A percentile compares a stretch with the other conserved stretches of the same genome.
phyloP scores from a whole-genome alignment of 257 asterid genomes.

The Linderniella brevidens region DNA sequence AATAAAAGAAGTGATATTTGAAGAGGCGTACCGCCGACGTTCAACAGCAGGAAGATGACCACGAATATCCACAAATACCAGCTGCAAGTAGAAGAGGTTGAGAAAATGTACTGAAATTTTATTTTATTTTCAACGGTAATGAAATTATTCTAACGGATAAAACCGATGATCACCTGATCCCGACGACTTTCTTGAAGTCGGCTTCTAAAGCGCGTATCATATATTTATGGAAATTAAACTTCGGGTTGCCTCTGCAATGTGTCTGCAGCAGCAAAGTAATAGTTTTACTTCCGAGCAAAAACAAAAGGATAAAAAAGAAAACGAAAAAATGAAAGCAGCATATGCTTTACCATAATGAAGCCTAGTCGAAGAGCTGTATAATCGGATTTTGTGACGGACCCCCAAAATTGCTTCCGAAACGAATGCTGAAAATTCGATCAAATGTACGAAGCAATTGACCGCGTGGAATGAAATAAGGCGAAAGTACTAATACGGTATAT shows the following conservation, averaged over 20 bases:
- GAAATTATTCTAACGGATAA: background rate
- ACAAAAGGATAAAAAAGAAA: background rate
- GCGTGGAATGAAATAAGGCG: background rate
- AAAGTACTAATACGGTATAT: background rate
- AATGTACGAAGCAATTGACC: background rate
- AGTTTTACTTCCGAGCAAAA: slow-evolving; percentile 1
- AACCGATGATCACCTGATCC: slow-evolving; percentile 17
- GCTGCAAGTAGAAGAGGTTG: slow-evolving; percentile 19
- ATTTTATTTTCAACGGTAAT: no score
- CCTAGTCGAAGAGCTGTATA: slow-evolving; percentile 31
- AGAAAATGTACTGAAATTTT: no score
- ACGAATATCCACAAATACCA: slow-evolving; percentile 72
- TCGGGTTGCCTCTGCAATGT: slow-evolving; percentile 23
- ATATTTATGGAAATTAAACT: slow-evolving; percentile 31
- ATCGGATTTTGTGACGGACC: slow-evolving; percentile 27
- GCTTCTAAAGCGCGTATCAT: slow-evolving; percentile 31
- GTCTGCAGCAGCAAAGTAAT: slow-evolving; percentile 9
- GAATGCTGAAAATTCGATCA: slow-evolving; percentile 13
- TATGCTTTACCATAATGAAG: slow-evolving; percentile 22
- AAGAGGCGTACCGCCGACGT: slow-evolving; percentile 36
- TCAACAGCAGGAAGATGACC: slow-evolving; percentile 44
- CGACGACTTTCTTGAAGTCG: slow-evolving; percentile 39
- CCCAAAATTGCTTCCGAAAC: slow-evolving; percentile 33
- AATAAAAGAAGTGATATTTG: background rate
- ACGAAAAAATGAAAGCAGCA: background rate